phyloP scores from a whole-genome alignment of 2,329 filamentous ascomycete genomes.

The Bipolaris zeicola region DNA sequence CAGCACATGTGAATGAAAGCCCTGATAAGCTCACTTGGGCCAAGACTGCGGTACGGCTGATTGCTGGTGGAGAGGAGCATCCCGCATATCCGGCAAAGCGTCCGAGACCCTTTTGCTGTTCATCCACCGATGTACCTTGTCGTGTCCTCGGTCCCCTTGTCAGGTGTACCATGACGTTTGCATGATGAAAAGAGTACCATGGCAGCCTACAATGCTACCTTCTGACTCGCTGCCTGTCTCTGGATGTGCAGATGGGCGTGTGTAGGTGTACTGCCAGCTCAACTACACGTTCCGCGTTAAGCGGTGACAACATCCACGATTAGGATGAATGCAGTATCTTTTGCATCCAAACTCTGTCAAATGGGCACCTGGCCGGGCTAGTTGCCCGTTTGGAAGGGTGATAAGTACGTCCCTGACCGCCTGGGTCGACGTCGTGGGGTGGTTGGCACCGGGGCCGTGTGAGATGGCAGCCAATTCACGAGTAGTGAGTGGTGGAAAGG shows the following conservation, averaged over 20 bases:
- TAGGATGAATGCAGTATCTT: not conserved
- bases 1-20: not conserved
- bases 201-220: not conserved
- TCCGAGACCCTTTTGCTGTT: slow-evolving; percentile 7
- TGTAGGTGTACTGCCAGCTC: not conserved
- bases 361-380: slow-evolving; percentile 7
- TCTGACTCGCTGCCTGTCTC: slow-evolving; percentile 2
- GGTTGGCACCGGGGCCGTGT: not conserved
- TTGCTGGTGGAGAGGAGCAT: not conserved
- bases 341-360: not conserved
- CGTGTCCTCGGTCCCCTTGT: not conserved
- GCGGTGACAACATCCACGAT: slow-evolving; percentile 4
- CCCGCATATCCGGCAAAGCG: not conserved
- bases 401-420: slow-evolving; percentile 10
- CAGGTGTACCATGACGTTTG: slow-evolving; percentile 1
- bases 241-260: not conserved
- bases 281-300: slow-evolving; percentile 4
- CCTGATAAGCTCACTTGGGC: not conserved
- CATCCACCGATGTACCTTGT: not conserved
- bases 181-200: not conserved
- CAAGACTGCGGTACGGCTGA: not conserved
- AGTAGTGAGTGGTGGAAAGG: slow-evolving; percentile 11
- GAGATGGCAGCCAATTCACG: not conserved
- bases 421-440: slow-evolving; percentile 2
- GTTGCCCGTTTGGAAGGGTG: slow-evolving; percentile 11